Evolutionary conservation across 306 rosid genomes (phyloP).

Genomic region (Sicyos edulis): DNA sequence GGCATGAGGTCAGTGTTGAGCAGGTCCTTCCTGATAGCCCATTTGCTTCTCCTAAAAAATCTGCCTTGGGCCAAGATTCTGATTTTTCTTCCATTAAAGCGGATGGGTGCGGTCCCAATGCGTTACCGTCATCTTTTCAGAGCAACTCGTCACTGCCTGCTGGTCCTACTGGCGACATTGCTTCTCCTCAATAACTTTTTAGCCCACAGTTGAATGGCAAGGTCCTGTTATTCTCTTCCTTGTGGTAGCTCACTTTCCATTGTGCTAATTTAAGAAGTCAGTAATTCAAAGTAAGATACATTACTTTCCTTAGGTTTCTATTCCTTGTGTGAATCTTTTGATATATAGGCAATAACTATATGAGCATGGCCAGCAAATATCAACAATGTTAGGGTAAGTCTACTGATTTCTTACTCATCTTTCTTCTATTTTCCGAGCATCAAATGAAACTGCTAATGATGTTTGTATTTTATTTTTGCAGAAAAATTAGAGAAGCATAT

Average conservation of each 20-base stretch:
- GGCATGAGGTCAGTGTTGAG: constrained; percentile 45
- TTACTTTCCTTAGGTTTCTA: constrained; percentile 28
- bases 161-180: constrained; percentile 30
- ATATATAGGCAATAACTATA: constrained; percentile 50
- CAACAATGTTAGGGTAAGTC: constrained; percentile 60
- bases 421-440: constrained; percentile 2
- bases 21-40: constrained; percentile 79
- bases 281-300: constrained; percentile 20
- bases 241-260: constrained; percentile 19
- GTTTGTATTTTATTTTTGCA: constrained; percentile 27
- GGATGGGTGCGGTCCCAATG: constrained; percentile 30
- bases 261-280: constrained; percentile 16
- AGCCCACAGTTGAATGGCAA: constrained; percentile 33
- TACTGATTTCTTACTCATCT: background rate
- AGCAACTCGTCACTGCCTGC: constrained; percentile 29
- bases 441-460: background rate
- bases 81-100: constrained; percentile 31
- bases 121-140: constrained; percentile 25
- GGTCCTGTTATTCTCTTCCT: constrained; percentile 32
- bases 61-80: constrained; percentile 35
- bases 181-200: constrained; percentile 31
- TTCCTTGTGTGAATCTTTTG: constrained; percentile 39
- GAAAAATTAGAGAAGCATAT: constrained; percentile 70
- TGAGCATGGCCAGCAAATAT: constrained; percentile 39
- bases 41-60: constrained; percentile 73